A percentile compares a stretch with the other conserved stretches of the same genome.
phyloP scores from a whole-genome alignment of 2,329 filamentous ascomycete genomes.

The Colletotrichum gigasporum region DNA sequence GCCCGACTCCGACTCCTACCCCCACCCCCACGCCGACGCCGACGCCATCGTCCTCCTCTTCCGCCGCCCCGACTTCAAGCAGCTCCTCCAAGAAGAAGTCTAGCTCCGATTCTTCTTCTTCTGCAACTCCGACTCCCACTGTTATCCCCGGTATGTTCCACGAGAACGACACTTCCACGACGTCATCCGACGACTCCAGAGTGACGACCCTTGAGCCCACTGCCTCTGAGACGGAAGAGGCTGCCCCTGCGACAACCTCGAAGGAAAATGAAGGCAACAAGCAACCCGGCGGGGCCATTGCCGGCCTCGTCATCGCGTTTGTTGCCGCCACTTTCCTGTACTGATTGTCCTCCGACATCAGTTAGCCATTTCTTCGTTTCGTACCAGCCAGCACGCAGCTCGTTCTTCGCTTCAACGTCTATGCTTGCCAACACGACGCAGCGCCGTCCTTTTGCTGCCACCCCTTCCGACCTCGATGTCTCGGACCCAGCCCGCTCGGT shows the following conservation, averaged over 20 bases:
- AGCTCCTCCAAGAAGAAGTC: slow-evolving; percentile 25
- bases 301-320: slow-evolving; percentile 64
- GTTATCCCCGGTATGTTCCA: slow-evolving; percentile 61
- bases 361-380: slow-evolving; percentile 31
- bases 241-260: slow-evolving; percentile 43
- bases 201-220: slow-evolving; percentile 37
- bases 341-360: slow-evolving; percentile 36
- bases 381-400: slow-evolving; percentile 21
- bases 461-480: slow-evolving; percentile 44
- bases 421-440: slow-evolving; percentile 25
- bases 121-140: slow-evolving; percentile 34
- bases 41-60: slow-evolving; percentile 40
- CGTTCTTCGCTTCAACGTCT: slow-evolving; percentile 27
- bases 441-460: slow-evolving; percentile 13
- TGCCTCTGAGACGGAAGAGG: slow-evolving; percentile 35
- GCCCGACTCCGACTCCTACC: slow-evolving; percentile 28
- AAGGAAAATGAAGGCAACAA: slow-evolving; percentile 57
- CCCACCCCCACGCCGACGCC: slow-evolving; percentile 35
- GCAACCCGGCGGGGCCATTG: slow-evolving; percentile 60
- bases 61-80: slow-evolving; percentile 32
- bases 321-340: slow-evolving; percentile 61
- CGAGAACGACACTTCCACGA: slow-evolving; percentile 53
- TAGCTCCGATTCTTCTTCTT: slow-evolving; percentile 3
- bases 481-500: slow-evolving; percentile 35
- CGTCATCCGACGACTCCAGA: slow-evolving; percentile 34